These are phyloP conservation scores for Ophiostoma ips DNA, from an alignment of 2,329 filamentous ascomycete genomes.

Conservation along the genomic window DNA sequence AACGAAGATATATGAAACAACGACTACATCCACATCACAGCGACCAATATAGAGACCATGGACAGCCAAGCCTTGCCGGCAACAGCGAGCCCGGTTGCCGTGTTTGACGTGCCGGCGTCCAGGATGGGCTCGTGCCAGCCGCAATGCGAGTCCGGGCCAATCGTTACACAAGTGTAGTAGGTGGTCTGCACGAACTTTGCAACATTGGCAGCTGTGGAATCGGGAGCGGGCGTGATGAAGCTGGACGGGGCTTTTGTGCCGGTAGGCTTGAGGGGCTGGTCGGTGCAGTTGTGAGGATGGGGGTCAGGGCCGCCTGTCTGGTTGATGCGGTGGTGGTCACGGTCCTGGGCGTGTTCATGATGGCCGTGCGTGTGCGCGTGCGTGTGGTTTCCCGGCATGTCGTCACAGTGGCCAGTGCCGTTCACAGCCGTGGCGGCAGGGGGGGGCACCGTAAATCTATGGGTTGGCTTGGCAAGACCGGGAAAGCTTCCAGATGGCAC, in stretches of 20 bases:
- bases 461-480: background rate
- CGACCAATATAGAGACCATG: background rate
- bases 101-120: constrained; percentile 10
- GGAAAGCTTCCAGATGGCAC: background rate
- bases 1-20: background rate
- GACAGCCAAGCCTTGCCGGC: background rate
- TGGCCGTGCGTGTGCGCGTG: background rate
- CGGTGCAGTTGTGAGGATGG: background rate
- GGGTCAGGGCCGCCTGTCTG: background rate
- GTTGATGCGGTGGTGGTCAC: background rate
- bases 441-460: background rate
- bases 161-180: constrained; percentile 24
- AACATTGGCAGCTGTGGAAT: constrained; percentile 4
- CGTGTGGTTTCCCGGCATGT: background rate
- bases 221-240: constrained; percentile 9
- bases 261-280: background rate
- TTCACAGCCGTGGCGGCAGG: background rate
- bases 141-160: constrained; percentile 22
- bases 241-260: background rate
- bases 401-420: background rate
- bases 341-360: background rate
- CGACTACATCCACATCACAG: background rate
- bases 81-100: background rate
- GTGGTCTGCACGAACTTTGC: constrained; percentile 23
- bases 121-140: constrained; percentile 27